phyloP scores from a whole-genome alignment of 176 grass and related monocot genomes.

The Carex myosuroides region DNA sequence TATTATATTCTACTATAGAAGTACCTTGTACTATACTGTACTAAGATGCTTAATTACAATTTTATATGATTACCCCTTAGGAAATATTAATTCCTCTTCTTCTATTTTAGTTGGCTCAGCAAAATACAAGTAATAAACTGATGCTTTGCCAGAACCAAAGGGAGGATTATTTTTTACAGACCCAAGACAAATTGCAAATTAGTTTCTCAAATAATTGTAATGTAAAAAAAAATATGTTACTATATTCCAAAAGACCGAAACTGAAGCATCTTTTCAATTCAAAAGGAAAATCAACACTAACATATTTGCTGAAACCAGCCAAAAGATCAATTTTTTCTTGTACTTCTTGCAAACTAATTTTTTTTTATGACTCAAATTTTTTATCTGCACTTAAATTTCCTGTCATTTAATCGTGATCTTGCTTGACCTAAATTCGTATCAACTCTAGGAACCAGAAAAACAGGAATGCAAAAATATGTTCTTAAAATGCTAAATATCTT shows the following conservation, averaged over 20 bases:
- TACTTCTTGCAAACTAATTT: background rate
- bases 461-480: background rate
- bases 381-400: background rate
- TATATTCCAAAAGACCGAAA: background rate
- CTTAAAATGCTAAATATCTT: background rate
- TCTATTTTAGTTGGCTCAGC: background rate
- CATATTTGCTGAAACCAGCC: background rate
- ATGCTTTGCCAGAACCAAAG: background rate
- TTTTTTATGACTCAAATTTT: background rate
- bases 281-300: background rate
- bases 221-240: background rate
- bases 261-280: background rate
- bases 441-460: background rate
- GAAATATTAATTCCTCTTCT: conserved; percentile 2
- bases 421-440: background rate
- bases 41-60: background rate
- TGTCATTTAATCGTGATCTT: background rate
- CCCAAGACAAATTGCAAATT: background rate
- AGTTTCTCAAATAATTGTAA: background rate
- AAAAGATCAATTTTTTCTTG: background rate
- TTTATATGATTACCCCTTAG: background rate
- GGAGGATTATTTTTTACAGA: background rate
- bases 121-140: background rate
- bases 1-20: background rate
- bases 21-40: background rate